Evolutionary conservation across 192 early-diverging fungal species (phyloP), one percentile per base, ranked within the genome.

Genomic region (Geranomyces variabilis): DNA sequence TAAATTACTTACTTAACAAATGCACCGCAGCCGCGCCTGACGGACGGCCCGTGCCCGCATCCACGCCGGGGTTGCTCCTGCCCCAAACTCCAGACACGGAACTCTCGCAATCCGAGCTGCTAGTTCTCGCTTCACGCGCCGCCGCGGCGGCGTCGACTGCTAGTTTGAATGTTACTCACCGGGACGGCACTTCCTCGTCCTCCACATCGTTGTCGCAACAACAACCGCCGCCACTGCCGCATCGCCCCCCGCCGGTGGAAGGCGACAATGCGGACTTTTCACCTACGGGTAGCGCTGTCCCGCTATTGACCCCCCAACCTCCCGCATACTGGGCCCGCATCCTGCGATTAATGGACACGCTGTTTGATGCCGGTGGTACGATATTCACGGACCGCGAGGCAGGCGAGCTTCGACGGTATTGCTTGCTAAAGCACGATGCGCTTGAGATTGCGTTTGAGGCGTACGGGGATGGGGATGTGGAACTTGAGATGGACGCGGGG

Each of bases 391-490:
- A 51, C 26, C 26, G 28, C n/a, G 33, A 51, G 31, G 36, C n/a
- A 26, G 28, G 36, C 17, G 55, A 57, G 0, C 31, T 68, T 14
- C 66, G 66, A 36, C n/a, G 36, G 6, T 17, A 55, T 3, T 51
- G 48, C 21, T 31, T 68, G 66, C 66, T 56, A 6, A 68, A 56
- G 33, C 0, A 34, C 24, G 49, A 68, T 51, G 66, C 49, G 21
- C 19, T 68, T n/a, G 66, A 68, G 30, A 68, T 68, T 55, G 66
- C 66, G 0, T 68, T 55, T 31, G 66, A 68, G 36, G 66, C 66
- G 0, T 68, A 68, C 33, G 66, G 66, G 24, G 31, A 43, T 12
- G 66, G 33, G 29, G 64, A 66, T 45, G 64, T n/a, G 6, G 43
- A 28, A n/a, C n/a, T n/a, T 17, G 66, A 56, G 22, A 60, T 17